Base-by-base conservation (phyloP, 805 yeast species). In the Candida vartiovaarae region DNA sequence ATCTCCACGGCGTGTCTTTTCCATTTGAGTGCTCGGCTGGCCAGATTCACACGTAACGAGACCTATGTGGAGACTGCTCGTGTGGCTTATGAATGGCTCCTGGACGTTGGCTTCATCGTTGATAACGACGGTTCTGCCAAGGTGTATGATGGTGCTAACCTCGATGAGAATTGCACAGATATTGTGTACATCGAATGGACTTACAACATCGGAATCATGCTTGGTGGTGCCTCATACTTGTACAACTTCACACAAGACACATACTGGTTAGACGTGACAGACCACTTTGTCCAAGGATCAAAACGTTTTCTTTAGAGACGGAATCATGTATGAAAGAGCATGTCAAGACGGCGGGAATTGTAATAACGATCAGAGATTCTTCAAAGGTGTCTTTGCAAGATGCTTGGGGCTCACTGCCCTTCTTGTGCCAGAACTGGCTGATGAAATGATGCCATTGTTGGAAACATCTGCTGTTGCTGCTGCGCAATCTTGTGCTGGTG, bases 321-420 rank as follows among this genome's bases (percentile, higher is more conserved):
- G 65, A n/a, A 69, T 82, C 53, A 73, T 84, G 74, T 72, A 68
- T 47, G 93, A 84, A 64, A 62, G 67, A 41, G 72, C 81, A 6
- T 84, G 93, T 67, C 80, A 78, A 47, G 53, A 56, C 2, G 60
- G 65, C 7, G 61, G 63, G n/a, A 60, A 60, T 10, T 84, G 93
- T 67, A 80, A 84, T 62, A 81, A 72, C 41, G 93, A 84, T 70
- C 91, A 84, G 66, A 66, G 90, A 50, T 75, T 87, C 4, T 84
- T 84, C 70, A 77, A 79, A 52, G 77, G 87, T 11, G 71, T 83
- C 36, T 76, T 80, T 52, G 68, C 86, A 4, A 72, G 90, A 53
- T 70, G 75, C 62, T 61, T 84, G 46, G 84, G 81, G 3, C 61
- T 72, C 39, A 74, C 88, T 1, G 74, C 80, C 5, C 63, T 64